Base-by-base conservation (phyloP, 805 yeast species). In the Dipodascus albidus region DNA sequence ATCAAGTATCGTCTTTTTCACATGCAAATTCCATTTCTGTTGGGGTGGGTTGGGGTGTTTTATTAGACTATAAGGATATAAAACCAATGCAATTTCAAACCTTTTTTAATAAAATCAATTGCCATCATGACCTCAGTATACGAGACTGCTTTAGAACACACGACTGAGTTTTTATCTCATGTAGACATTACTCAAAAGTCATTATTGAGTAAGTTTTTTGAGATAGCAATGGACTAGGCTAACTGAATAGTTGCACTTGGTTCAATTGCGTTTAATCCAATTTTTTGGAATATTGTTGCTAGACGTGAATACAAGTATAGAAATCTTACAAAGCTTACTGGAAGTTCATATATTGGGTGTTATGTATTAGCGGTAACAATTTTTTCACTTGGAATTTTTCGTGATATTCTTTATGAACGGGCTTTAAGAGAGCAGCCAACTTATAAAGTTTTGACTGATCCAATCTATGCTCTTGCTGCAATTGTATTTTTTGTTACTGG, bases 241-340 rank as follows among this genome's bases (percentile, higher is more conserved):
- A n/a, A n/a, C n/a, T n/a, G n/a, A n/a, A n/a, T 22, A 67, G 75
- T 71, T 55, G 79, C 91, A 3, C 65, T 87, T 24, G 76, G 74
- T 6, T 78, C 85, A 27, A 85, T 93, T 60, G 81, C 83, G 15
- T 90, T 93, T 78, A 93, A 93, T 67, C 99, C 99, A 17, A 78
- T 86, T 31, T 91, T 90, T 66, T 93, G 99, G 99, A 93, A 93
- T 67, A 76, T 85, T 54, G 95, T 80, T 21, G 99, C 99, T 3
- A 78, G 98, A 61, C 62, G 79, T 23, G 98, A 93, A 66, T 87
- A 87, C 74, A 79, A 80, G 55, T 81, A 87, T 15, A 85, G 85
- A 59, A 62, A 85, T 52, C 70, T 91, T 53, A 87, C 98, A 20
- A 87, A 84, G 62, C 57, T 86, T 20, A 76, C 85, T 1, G 83